Percentiles rank a stretch among this genome's conserved stretches.
These are phyloP conservation scores for Dothistroma pini DNA, from an alignment of 2,329 filamentous ascomycete genomes.

Conservation along the genomic window DNA sequence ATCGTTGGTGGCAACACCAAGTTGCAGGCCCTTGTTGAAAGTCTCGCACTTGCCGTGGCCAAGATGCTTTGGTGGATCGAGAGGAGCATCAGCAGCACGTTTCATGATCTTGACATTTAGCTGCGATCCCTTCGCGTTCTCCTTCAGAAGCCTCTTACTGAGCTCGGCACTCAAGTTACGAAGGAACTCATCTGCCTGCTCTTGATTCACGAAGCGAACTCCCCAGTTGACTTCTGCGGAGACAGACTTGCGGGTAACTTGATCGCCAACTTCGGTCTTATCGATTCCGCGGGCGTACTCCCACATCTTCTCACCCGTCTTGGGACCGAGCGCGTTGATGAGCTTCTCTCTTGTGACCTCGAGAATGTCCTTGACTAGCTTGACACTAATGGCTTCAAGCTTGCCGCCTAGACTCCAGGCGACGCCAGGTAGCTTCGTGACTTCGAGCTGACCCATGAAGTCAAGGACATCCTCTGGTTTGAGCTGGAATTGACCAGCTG, in stretches of 20 bases:
- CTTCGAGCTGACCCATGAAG: slow-evolving; percentile 72
- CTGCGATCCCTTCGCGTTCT: slow-evolving; percentile 81
- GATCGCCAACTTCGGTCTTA: slow-evolving; percentile 76
- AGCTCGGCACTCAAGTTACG: slow-evolving; percentile 80
- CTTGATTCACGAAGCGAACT: slow-evolving; percentile 85
- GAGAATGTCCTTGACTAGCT: slow-evolving; percentile 77
- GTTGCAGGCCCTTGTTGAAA: slow-evolving; percentile 79
- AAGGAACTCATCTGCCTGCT: slow-evolving; percentile 92
- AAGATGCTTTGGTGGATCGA: slow-evolving; percentile 89
- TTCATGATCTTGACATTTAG: slow-evolving; percentile 95
- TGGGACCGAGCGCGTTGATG: slow-evolving; percentile 72
- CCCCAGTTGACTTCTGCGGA: slow-evolving; percentile 99
- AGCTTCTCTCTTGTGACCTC: slow-evolving; percentile 73
- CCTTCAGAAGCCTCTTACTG: slow-evolving; percentile 72
- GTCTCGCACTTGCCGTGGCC: slow-evolving; percentile 94
- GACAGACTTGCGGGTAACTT: slow-evolving; percentile 84
- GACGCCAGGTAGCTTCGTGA: slow-evolving; percentile 85
- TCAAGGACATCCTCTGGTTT: slow-evolving; percentile 74
- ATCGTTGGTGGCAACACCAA: slow-evolving; percentile 81
- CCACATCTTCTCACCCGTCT: slow-evolving; percentile 86
- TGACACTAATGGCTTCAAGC: slow-evolving; percentile 80
- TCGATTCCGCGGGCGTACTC: slow-evolving; percentile 91
- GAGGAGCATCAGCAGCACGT: slow-evolving; percentile 75
- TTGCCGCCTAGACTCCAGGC: slow-evolving; percentile 84
- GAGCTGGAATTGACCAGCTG: slow-evolving; percentile 86